Percentiles rank a stretch among this genome's conserved stretches.
Conservation (phyloP, 768 basidiomycete species). For the Tremella mesenterica region DNA sequence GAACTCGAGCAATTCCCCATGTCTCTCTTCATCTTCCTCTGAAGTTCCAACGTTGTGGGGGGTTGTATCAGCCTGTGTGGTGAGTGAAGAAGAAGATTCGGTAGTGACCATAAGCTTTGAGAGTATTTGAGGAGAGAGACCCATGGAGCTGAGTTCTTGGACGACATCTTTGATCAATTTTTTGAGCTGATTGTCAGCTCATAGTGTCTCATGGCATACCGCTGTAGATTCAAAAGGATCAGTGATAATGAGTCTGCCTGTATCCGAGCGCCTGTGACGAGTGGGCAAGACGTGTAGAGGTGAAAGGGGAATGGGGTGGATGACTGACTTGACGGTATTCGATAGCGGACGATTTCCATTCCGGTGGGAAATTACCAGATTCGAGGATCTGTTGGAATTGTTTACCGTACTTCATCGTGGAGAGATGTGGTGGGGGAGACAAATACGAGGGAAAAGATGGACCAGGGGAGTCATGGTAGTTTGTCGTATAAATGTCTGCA, state of each 20-base stretch:
- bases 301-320: background rate
- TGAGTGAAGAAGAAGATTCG: conserved; percentile 4
- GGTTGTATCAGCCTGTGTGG: background rate
- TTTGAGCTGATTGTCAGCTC: conserved; percentile 58
- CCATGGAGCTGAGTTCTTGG: conserved; percentile 63
- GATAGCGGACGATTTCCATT: conserved; percentile 67
- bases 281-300: background rate
- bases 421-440: too few species aligned
- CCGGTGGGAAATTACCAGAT: conserved; percentile 57
- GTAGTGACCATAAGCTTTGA: conserved; percentile 46
- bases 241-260: too few species aligned
- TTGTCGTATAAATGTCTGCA: background rate
- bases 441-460: too few species aligned
- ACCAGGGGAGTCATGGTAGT: too few species aligned
- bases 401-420: conserved; percentile 47
- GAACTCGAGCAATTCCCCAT: conserved; percentile 36
- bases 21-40: background rate
- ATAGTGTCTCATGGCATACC: too few species aligned
- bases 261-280: too few species aligned
- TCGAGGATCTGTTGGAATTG: conserved; percentile 45
- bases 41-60: background rate
- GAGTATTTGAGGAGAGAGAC: conserved; percentile 50
- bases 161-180: conserved; percentile 79
- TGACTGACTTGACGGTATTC: conserved; percentile 67
- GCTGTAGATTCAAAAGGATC: background rate